Base-by-base conservation (phyloP, 768 basidiomycete species). In the Chiua virens region DNA sequence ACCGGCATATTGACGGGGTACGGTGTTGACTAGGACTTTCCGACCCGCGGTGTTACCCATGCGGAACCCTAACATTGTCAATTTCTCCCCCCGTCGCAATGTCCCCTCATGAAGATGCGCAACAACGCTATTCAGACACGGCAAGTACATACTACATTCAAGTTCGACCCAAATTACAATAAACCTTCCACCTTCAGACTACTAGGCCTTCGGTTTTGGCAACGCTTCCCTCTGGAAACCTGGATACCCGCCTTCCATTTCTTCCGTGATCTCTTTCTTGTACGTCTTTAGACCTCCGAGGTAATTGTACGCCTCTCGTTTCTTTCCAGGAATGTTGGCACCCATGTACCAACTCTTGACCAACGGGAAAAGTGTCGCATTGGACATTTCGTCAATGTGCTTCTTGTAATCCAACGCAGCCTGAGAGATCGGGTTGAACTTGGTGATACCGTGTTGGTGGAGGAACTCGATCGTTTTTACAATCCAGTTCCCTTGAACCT, bases 381-480 rank as follows among this genome's bases (percentile, higher is more conserved):
- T 10, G 3, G 6, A 45, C 5, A 52, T 13, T 5, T 21, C 45
- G 1, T 56, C n/a, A 22, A 60, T 8, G 9, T 37, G 59, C 15
- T 48, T 30, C 49, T 53, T 60, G 42, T 36, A 60, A 0, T 8
- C n/a, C 18, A 38, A 13, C 8, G 59, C 50, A 14, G 52, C 55
- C 14, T 47, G 46, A 1, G 58, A 37, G 11, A 45, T 54, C 11
- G 49, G 21, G n/a, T 21, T 39, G 14, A 50, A 30, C 5, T 40
- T 50, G 22, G 48, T 49, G 48, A 60, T 53, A 3, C 36, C 35
- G 23, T 50, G 15, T 21, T 36, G 25, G 8, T 14, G 22, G 22
- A 56, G 48, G 37, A 60, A 50, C 6, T 52, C 21, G 28, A 60
- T 56, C 36, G 60, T 61, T 5, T 42, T 25, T 11, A 54, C 17